A percentile compares a stretch with the other conserved stretches of the same genome.
Evolutionary conservation across 192 early-diverging fungal species (phyloP).

Genomic region (Coemansia sp.): DNA sequence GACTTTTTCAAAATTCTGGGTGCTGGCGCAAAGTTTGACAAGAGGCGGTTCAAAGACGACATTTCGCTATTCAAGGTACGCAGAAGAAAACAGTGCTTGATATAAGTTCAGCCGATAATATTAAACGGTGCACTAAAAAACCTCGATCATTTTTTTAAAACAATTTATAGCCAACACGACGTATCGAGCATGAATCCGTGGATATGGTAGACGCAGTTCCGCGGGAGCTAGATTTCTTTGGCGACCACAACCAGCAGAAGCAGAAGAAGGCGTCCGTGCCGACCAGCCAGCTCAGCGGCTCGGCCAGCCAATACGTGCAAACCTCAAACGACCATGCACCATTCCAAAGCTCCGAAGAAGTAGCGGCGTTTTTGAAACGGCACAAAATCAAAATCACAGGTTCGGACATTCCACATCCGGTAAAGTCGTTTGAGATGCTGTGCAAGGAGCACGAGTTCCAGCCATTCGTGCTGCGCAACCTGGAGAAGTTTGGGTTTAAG

Average conservation of each 20-base stretch:
- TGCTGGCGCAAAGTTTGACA: conserved; percentile 86
- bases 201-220: conserved; percentile 37
- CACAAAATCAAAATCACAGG: conserved; percentile 83
- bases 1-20: conserved; percentile 88
- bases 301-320: conserved; percentile 41
- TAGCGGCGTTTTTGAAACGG: conserved; percentile 68
- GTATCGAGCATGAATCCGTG: conserved; percentile 1
- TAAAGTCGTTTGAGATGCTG: conserved; percentile 78
- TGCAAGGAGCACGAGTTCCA: conserved; percentile 67
- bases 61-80: conserved; percentile 78
- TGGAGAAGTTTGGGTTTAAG: conserved; percentile 65
- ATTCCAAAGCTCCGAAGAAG: conserved; percentile 31
- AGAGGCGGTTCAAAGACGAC: conserved; percentile 75
- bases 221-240: conserved; percentile 42
- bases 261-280: conserved; percentile 20
- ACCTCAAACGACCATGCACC: conserved; percentile 41
- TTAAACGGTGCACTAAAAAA: too few relatives aligned
- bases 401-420: conserved; percentile 81
- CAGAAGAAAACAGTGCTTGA: too few relatives aligned
- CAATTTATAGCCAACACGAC: conserved; percentile 20
- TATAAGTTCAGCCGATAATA: too few relatives aligned
- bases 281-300: conserved; percentile 35
- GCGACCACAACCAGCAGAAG: conserved; percentile 19
- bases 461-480: conserved; percentile 70
- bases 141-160: background rate